These are phyloP conservation scores for Nymphaea colorata DNA, from an alignment of 164 flowering plant genomes.

Conservation along the genomic window DNA sequence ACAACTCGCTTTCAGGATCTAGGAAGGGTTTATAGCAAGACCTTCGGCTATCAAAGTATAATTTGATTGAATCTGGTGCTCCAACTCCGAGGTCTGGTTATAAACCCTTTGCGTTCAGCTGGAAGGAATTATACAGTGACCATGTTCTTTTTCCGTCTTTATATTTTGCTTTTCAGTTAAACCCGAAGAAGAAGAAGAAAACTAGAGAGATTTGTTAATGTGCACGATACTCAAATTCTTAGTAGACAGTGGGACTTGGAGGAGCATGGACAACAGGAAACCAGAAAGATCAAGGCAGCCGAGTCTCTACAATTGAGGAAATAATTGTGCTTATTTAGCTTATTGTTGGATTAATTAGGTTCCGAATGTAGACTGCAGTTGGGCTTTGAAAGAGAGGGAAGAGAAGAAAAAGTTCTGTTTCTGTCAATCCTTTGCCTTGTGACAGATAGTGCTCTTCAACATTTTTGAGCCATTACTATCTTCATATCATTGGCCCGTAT, in stretches of 20 bases:
- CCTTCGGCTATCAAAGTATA: neutral
- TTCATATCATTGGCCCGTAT: neutral
- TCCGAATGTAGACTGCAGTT: too few relatives aligned
- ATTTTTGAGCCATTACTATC: too few relatives aligned
- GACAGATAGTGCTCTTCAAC: too few relatives aligned
- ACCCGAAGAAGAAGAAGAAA: neutral
- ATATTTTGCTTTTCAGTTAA: too few relatives aligned
- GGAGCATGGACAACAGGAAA: neutral
- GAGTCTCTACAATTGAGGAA: neutral
- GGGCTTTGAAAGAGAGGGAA: neutral
- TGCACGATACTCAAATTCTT: too few relatives aligned
- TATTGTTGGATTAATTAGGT: neutral
- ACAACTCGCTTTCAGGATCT: neutral
- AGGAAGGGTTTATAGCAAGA: constrained; percentile 1
- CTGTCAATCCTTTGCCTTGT: neutral
- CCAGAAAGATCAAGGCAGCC: neutral
- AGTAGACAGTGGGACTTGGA: neutral
- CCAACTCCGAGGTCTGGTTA: neutral
- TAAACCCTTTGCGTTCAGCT: neutral
- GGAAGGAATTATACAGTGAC: neutral
- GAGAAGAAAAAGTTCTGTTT: neutral
- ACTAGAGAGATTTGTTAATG: neutral
- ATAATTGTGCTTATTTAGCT: neutral
- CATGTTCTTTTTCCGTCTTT: neutral
- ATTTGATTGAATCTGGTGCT: neutral